Evolutionary conservation across 805 yeast species (phyloP).

Genomic region (Cyberlindnera maclurae): DNA sequence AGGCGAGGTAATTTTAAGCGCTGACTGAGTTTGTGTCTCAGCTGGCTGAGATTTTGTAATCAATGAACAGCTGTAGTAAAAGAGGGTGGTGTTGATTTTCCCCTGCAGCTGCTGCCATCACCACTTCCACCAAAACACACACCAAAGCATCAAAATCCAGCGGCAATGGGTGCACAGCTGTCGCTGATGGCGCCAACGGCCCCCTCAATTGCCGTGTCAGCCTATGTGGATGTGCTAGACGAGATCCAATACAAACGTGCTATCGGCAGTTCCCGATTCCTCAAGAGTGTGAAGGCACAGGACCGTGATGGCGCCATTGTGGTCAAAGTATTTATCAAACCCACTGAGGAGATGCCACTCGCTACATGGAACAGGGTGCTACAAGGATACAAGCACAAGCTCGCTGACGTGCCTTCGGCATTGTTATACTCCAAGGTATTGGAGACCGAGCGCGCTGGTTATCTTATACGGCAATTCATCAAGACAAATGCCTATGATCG

Average conservation of each 20-base stretch:
- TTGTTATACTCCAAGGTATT: constrained; percentile 66
- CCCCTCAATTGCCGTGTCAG: constrained; percentile 84
- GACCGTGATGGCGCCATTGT: constrained; percentile 68
- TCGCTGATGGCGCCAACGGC: constrained; percentile 86
- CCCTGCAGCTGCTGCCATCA: too few species aligned
- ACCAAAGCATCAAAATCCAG: background rate
- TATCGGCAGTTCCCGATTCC: constrained; percentile 73
- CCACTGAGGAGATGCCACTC: constrained; percentile 31
- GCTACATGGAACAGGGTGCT: constrained; percentile 15
- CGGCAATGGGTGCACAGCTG: constrained; percentile 77
- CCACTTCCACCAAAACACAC: too few species aligned
- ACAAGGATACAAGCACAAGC: constrained; percentile 29
- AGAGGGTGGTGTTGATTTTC: too few species aligned
- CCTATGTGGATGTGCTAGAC: constrained; percentile 76
- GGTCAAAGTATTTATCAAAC: constrained; percentile 79
- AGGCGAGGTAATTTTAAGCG: constrained; percentile 8
- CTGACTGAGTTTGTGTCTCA: too few species aligned
- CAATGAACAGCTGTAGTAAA: too few species aligned
- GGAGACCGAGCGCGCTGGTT: constrained; percentile 90
- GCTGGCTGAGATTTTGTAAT: too few species aligned
- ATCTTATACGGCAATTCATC: constrained; percentile 75
- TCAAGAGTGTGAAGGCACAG: constrained; percentile 77
- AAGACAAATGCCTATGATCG: constrained; percentile 82
- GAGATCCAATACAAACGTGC: constrained; percentile 70
- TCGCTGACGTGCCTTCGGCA: constrained; percentile 52